Percentiles rank a stretch among this genome's conserved stretches.
Evolutionary conservation across 345 rosid species (phyloP).

Genomic region (Euphorbia pulcherrima): DNA sequence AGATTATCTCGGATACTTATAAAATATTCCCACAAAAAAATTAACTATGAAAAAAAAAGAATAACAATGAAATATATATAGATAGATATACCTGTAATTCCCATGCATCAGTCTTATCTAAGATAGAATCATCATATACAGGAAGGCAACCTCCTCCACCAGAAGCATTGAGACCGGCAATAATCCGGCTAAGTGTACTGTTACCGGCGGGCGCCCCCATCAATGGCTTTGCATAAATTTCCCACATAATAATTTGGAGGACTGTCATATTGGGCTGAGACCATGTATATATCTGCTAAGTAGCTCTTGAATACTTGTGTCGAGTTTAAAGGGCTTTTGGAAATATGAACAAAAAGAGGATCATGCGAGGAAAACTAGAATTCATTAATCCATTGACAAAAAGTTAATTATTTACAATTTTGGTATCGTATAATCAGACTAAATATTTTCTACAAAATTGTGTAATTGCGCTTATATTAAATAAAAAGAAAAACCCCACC

Average conservation of each 20-base stretch:
- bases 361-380: background rate
- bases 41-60: no score
- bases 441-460: no score
- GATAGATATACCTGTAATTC: background rate
- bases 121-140: conserved; percentile 3
- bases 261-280: conserved; percentile 21
- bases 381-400: no score
- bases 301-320: background rate
- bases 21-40: no score
- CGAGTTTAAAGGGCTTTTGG: background rate
- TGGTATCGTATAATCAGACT: no score
- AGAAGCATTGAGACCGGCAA: conserved; percentile 20
- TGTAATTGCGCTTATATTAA: no score
- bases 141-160: conserved; percentile 11
- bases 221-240: conserved; percentile 26
- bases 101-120: conserved; percentile 7
- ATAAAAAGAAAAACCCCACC: no score
- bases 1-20: no score
- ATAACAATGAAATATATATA: no score
- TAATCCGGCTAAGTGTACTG: conserved; percentile 25
- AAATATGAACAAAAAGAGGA: background rate
- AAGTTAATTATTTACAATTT: no score
- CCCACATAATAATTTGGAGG: conserved; percentile 27
- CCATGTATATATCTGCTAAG: background rate
- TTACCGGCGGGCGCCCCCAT: conserved; percentile 18